Conservation (phyloP, 2,329 filamentous ascomycete species). For the Onygenales sp. region DNA sequence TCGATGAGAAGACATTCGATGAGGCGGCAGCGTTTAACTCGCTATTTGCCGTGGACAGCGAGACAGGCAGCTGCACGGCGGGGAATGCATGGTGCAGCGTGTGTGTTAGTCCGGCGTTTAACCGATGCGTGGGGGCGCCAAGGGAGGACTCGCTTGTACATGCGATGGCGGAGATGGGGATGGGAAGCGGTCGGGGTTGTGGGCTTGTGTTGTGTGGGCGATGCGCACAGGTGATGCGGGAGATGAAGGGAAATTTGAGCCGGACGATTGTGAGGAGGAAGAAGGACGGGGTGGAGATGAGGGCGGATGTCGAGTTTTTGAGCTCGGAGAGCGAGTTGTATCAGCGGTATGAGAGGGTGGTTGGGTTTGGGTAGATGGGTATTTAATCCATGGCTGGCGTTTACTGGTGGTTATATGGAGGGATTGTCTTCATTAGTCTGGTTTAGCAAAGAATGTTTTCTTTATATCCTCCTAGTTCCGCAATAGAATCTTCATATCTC, state of each 20-base stretch:
- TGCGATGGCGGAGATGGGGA: slow-evolving; percentile 5
- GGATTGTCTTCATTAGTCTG: too few relatives aligned
- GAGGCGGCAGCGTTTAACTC: slow-evolving; percentile 18
- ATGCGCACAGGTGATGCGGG: slow-evolving; percentile 15
- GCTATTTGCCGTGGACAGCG: slow-evolving; percentile 12
- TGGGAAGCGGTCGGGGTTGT: slow-evolving; percentile 13
- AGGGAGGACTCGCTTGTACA: slow-evolving; percentile 5
- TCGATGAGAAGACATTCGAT: slow-evolving; percentile 12
- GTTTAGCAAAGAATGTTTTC: too few relatives aligned
- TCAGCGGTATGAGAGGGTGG: slow-evolving; percentile 1
- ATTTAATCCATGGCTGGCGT: not conserved
- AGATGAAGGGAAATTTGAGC: slow-evolving; percentile 13
- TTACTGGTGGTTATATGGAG: too few relatives aligned
- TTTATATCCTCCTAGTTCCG: too few relatives aligned
- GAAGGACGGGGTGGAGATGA: slow-evolving; percentile 7
- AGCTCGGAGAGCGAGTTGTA: slow-evolving; percentile 13
- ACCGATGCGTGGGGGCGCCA: slow-evolving; percentile 18
- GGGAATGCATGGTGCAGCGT: slow-evolving; percentile 30
- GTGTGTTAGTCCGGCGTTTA: slow-evolving; percentile 30
- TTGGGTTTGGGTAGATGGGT: not conserved
- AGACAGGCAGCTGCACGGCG: slow-evolving; percentile 5
- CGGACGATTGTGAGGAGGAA: slow-evolving; percentile 12
- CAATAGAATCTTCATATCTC: too few relatives aligned
- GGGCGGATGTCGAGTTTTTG: slow-evolving; percentile 21
- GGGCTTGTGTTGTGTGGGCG: slow-evolving; percentile 21